Evolutionary conservation across 176 grass and related monocot species (phyloP).

Genomic region (Aegilops bicornis): DNA sequence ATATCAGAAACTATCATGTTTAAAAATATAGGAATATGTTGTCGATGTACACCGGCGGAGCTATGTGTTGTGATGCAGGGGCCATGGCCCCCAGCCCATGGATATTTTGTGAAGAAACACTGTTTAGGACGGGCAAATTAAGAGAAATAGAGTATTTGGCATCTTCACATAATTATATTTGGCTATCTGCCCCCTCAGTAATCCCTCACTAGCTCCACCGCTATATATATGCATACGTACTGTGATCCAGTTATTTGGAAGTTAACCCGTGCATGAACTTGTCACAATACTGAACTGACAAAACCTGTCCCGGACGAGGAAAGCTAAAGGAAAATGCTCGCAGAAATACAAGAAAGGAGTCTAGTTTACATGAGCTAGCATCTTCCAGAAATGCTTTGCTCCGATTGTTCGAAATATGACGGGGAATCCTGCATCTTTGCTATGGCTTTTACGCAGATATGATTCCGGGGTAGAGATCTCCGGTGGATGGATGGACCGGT

Average conservation of each 20-base stretch:
- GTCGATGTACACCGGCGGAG: neutral
- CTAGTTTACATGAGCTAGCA: neutral
- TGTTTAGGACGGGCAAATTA: too few relatives aligned
- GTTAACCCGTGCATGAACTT: neutral
- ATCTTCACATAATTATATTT: too few relatives aligned
- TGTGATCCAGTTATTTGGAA: neutral
- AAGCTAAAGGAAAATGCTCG: conserved; percentile 21
- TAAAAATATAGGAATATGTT: too few relatives aligned
- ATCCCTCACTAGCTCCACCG: too few relatives aligned
- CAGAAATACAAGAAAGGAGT: conserved; percentile 14
- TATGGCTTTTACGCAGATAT: conserved; percentile 36
- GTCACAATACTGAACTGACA: neutral
- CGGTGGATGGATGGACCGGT: neutral
- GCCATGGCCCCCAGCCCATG: too few relatives aligned
- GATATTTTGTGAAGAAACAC: too few relatives aligned
- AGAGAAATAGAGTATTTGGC: too few relatives aligned
- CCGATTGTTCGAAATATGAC: conserved; percentile 41
- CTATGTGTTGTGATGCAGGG: too few relatives aligned
- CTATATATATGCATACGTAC: too few relatives aligned
- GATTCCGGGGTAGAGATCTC: conserved; percentile 40
- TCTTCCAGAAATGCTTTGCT: conserved; percentile 32
- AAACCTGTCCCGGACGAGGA: neutral
- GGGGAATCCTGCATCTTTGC: conserved; percentile 48
- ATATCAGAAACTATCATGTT: too few relatives aligned
- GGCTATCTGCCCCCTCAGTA: too few relatives aligned